Conservation (phyloP, 2,329 filamentous ascomycete genomes). For the Beauveria pseudobassiana region DNA sequence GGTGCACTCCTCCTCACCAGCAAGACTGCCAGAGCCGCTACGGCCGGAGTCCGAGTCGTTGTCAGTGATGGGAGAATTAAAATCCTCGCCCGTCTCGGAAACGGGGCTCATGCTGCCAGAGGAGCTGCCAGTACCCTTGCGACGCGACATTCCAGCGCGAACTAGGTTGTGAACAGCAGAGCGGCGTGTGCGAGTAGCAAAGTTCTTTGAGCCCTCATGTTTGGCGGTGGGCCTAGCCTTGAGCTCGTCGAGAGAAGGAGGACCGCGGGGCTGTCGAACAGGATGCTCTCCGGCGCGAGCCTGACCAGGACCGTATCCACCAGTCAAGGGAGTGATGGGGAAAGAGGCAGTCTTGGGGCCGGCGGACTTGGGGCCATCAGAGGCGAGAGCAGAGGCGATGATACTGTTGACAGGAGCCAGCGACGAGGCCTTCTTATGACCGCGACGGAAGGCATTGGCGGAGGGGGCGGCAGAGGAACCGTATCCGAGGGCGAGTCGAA, state of each 20-base stretch:
- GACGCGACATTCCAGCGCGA: conserved; percentile 79
- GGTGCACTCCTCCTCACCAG: conserved; percentile 61
- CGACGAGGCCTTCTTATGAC: conserved; percentile 85
- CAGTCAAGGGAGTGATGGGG: conserved; percentile 71
- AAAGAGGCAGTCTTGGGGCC: conserved; percentile 74
- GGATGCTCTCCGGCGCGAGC: conserved; percentile 92
- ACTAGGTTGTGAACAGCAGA: conserved; percentile 89
- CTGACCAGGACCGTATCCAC: conserved; percentile 87
- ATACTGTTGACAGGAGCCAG: conserved; percentile 53
- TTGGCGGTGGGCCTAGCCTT: conserved; percentile 83
- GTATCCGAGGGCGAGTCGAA: conserved; percentile 61
- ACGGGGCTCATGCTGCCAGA: conserved; percentile 80
- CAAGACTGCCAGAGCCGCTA: conserved; percentile 73
- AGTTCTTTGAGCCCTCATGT: conserved; percentile 96
- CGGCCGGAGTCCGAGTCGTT: conserved; percentile 66
- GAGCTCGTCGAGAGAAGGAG: conserved; percentile 86
- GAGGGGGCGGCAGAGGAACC: conserved; percentile 73
- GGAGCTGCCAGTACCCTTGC: conserved; percentile 64
- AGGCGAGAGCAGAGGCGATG: conserved; percentile 35
- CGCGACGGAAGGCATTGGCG: conserved; percentile 84
- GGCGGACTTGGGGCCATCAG: conserved; percentile 45
- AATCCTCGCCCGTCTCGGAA: conserved; percentile 66
- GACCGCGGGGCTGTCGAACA: conserved; percentile 83
- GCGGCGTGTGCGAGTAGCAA: conserved; percentile 83
- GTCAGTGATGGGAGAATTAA: conserved; percentile 62